Evolutionary conservation across 805 yeast species (phyloP), one percentile per base, ranked within the genome.

Genomic region (Pichia californica): DNA sequence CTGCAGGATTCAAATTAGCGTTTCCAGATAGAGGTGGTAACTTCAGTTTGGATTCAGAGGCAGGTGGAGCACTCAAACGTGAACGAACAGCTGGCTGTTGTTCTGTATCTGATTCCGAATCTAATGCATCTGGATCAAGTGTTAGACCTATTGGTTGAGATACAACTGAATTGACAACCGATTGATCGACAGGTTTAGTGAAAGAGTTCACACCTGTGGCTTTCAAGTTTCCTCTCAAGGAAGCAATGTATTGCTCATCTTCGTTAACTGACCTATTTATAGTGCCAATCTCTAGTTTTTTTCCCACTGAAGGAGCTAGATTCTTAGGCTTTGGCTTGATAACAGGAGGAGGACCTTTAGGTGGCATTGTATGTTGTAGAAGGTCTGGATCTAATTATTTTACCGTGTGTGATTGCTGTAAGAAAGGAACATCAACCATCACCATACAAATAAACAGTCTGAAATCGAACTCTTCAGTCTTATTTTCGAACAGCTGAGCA

Each of bases 301-400:
- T 58, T 13, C 40, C 46, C 4, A 58, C 38, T 19, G 57, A 54
- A 0, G 63, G 61, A n/a, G 39, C 31, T 6, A 62, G 56, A 9
- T 57, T 41, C 46, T 55, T 61, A n/a, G 68, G 64, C 30, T 57
- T 62, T 10, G 65, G 65, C 28, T 59, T 61, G 21, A 59, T 41
- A 20, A 57, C 50, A 7, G 61, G 61, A n/a, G 67, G 64, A 18
- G 54, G 46, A 1, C 46, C 56, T 40, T 52, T 53, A 32, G 55
- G 33, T 15, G 23, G 25, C 46, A 46, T 42, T 21, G 30, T 23
- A 23, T 28, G 5, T 3, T 28, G n/a, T 35, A 28, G 8, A 36
- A 33, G 38, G 40, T n/a, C n/a, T n/a, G n/a, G n/a, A n/a, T n/a
- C n/a, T n/a, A n/a, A n/a, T n/a, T n/a, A n/a, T n/a, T n/a, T n/a